Evolutionary conservation across 2,329 filamentous ascomycete species (phyloP).

Genomic region (Exutisphaerella laricina): DNA sequence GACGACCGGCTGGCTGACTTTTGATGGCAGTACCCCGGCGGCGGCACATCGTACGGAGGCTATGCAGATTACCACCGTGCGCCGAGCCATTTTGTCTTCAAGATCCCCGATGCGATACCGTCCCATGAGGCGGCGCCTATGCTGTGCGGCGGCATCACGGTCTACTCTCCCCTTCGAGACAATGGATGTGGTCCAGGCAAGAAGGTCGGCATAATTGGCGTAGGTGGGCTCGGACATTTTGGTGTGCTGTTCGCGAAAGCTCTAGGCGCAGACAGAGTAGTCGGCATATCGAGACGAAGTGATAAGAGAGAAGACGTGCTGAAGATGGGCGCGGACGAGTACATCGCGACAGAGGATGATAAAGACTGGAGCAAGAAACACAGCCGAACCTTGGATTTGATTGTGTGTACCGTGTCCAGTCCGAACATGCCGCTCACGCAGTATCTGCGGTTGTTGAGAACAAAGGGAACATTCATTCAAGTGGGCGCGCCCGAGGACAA

Average conservation of each 20-base stretch:
- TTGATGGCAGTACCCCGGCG: slow-evolving; percentile 28
- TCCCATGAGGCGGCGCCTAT: slow-evolving; percentile 59
- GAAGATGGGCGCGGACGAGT: slow-evolving; percentile 56
- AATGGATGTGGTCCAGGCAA: slow-evolving; percentile 66
- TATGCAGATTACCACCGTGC: slow-evolving; percentile 51
- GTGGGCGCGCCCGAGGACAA: slow-evolving; percentile 58
- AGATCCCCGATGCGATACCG: slow-evolving; percentile 48
- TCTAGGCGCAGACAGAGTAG: slow-evolving; percentile 60
- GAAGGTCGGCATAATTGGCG: slow-evolving; percentile 63
- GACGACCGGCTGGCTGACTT: background rate
- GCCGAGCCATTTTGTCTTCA: slow-evolving; percentile 51
- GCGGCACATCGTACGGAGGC: slow-evolving; percentile 55
- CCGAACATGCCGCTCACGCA: slow-evolving; percentile 57
- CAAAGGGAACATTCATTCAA: slow-evolving; percentile 59
- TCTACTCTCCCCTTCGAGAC: slow-evolving; percentile 62
- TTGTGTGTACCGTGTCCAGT: slow-evolving; percentile 54
- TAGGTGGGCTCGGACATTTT: slow-evolving; percentile 65
- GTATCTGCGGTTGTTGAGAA: slow-evolving; percentile 57
- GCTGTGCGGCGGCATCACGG: slow-evolving; percentile 71
- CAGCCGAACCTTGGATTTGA: slow-evolving; percentile 50
- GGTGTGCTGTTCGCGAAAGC: slow-evolving; percentile 66
- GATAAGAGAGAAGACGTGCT: slow-evolving; percentile 56
- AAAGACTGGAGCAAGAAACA: slow-evolving; percentile 56
- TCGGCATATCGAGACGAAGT: slow-evolving; percentile 57
- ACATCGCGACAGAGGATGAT: slow-evolving; percentile 54